Evolutionary conservation across 768 basidiomycete species (phyloP).

Genomic region (Hericium coralloides): DNA sequence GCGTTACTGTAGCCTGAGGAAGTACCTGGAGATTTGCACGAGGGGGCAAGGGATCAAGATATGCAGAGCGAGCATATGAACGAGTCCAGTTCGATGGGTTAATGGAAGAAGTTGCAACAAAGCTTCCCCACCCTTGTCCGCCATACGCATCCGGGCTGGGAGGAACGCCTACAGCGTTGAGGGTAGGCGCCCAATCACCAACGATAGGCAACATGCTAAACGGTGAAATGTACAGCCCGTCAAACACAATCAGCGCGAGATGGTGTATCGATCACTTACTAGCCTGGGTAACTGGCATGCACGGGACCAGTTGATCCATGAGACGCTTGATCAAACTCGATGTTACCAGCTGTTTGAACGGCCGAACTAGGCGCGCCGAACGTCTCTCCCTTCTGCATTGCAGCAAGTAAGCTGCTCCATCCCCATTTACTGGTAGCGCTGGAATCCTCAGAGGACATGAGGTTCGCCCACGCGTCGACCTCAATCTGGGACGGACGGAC

Average conservation of each 20-base stretch:
- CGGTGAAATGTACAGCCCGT: background rate
- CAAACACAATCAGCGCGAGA: background rate
- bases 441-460: conserved; percentile 29
- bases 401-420: conserved; percentile 36
- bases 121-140: conserved; percentile 40
- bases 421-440: conserved; percentile 29
- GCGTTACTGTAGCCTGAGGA: conserved; percentile 49
- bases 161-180: conserved; percentile 36
- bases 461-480: conserved; percentile 35
- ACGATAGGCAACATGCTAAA: conserved; percentile 14
- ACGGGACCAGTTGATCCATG: conserved; percentile 48
- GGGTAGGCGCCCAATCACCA: conserved; percentile 39
- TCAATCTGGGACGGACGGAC: conserved; percentile 43
- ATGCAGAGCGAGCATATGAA: conserved; percentile 54
- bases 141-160: conserved; percentile 33
- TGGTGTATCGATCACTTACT: conserved; percentile 27
- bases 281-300: conserved; percentile 41
- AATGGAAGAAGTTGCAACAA: conserved; percentile 49
- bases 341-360: conserved; percentile 31
- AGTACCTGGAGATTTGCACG: conserved; percentile 58
- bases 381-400: conserved; percentile 44
- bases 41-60: conserved; percentile 57
- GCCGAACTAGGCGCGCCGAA: conserved; percentile 42
- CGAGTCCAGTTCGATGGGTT: conserved; percentile 58
- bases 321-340: conserved; percentile 33